Conservation (phyloP, 2,329 filamentous ascomycete species). For the Celoporthe dispersa region DNA sequence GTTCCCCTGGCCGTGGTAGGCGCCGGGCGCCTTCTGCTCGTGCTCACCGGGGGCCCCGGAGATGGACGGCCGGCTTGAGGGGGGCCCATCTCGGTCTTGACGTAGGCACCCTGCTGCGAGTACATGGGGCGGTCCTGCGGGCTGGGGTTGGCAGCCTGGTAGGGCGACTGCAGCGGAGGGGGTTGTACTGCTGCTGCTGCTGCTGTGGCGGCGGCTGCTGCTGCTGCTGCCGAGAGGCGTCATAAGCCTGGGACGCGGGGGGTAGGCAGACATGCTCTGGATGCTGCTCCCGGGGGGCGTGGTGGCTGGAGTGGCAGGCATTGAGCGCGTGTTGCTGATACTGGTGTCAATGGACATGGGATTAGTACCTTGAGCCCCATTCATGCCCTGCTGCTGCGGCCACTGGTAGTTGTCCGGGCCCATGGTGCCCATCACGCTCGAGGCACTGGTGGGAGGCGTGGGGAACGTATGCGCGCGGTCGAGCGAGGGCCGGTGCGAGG, state of each 20-base stretch:
- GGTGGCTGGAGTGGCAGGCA: conserved; percentile 88
- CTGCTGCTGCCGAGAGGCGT: conserved; percentile 70
- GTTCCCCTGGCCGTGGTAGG: conserved; percentile 57
- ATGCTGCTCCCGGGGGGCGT: conserved; percentile 81
- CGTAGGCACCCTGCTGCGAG: conserved; percentile 73
- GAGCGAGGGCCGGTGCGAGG: conserved; percentile 74
- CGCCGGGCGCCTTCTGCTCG: conserved; percentile 68
- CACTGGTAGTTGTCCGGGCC: conserved; percentile 81
- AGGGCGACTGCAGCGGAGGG: conserved; percentile 71
- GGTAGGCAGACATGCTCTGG: conserved; percentile 80
- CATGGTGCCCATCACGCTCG: conserved; percentile 77
- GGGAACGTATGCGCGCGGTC: conserved; percentile 93
- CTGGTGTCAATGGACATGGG: conserved; percentile 81
- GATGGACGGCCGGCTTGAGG: conserved; percentile 64
- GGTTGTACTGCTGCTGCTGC: conserved; percentile 70
- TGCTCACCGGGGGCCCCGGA: conserved; percentile 57
- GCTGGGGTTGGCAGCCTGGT: conserved; percentile 64
- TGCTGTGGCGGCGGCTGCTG: conserved; percentile 72
- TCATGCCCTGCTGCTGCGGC: conserved; percentile 64
- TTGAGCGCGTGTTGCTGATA: conserved; percentile 78
- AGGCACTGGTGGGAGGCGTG: conserved; percentile 91
- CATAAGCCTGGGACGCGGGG: conserved; percentile 71
- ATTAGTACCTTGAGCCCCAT: conserved; percentile 65
- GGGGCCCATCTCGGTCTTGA: conserved; percentile 91
- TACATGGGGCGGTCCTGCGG: conserved; percentile 68